These are phyloP conservation scores for Musa acuminata DNA, from an alignment of 176 grass and related monocot genomes.

Conservation along the genomic window DNA sequence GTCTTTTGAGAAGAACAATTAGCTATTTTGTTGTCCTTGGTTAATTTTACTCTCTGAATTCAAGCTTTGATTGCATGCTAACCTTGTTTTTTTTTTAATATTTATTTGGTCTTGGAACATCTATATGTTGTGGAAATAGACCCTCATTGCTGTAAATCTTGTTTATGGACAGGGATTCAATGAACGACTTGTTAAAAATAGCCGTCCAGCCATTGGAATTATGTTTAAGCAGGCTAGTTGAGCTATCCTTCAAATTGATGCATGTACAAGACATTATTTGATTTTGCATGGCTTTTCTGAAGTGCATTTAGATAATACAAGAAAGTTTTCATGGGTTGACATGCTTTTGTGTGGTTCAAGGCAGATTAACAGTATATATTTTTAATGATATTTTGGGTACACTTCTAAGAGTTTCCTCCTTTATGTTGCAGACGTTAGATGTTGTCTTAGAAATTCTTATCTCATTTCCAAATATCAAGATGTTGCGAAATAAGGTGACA, in stretches of 20 bases:
- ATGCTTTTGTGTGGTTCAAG: neutral
- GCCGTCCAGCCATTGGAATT: conserved; percentile 59
- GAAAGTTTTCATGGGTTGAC: conserved; percentile 9
- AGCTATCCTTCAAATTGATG: neutral
- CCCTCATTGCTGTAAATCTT: conserved; percentile 5
- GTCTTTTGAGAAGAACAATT: neutral
- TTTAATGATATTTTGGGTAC: neutral
- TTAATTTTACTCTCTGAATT: neutral
- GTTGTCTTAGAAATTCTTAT: conserved; percentile 70
- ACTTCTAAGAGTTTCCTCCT: conserved; percentile 10
- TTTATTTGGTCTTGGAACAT: neutral
- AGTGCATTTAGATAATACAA: conserved; percentile 5
- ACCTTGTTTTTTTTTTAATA: neutral
- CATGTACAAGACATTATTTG: too few relatives aligned
- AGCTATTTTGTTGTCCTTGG: neutral
- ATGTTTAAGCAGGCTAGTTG: conserved; percentile 89
- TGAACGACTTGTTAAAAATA: conserved; percentile 70
- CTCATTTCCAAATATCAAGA: conserved; percentile 59
- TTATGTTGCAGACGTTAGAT: conserved; percentile 59
- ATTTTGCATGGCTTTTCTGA: neutral
- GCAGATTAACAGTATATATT: neutral
- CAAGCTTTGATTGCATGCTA: neutral
- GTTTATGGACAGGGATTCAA: conserved; percentile 69
- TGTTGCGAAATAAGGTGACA: conserved; percentile 72
- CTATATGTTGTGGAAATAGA: neutral